These are phyloP conservation scores for Lachnellula occidentalis DNA, from an alignment of 2,329 filamentous ascomycete species.

Conservation along the genomic window DNA sequence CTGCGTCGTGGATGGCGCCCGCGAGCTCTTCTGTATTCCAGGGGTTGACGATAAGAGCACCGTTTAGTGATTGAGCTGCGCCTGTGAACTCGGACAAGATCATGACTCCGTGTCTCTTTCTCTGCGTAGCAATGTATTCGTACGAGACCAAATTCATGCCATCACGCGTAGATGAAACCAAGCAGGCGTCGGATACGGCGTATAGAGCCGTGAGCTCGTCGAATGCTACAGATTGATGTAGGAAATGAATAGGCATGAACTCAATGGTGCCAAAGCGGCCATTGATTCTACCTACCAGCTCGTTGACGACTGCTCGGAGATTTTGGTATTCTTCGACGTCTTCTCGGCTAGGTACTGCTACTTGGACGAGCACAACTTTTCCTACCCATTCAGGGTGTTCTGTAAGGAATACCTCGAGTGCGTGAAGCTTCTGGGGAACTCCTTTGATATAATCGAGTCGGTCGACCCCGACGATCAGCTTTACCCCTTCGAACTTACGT, in stretches of 20 bases:
- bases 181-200: conserved; percentile 83
- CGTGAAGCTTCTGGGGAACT: conserved; percentile 94
- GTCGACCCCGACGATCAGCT: conserved; percentile 94
- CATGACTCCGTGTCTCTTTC: conserved; percentile 85
- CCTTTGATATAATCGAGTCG: conserved; percentile 98
- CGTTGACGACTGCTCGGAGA: conserved; percentile 88
- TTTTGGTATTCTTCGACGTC: conserved; percentile 99
- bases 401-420: conserved; percentile 91
- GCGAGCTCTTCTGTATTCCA: conserved; percentile 98
- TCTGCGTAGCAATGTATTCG: conserved; percentile 94
- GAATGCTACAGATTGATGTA: conserved; percentile 92
- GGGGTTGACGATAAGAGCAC: conserved; percentile 90
- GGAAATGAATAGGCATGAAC: conserved; percentile 98
- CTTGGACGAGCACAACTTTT: conserved; percentile 92
- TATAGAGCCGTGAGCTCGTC: conserved; percentile 94
- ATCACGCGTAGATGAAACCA: conserved; percentile 92
- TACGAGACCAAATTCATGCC: conserved; percentile 99
- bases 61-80: conserved; percentile 89
- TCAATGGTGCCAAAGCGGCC: conserved; percentile 95
- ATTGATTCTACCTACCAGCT: conserved; percentile 94
- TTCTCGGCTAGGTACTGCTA: conserved; percentile 88
- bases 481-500: conserved; percentile 91
- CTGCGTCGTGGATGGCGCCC: conserved; percentile 89
- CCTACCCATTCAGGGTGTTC: conserved; percentile 98
- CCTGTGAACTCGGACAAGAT: conserved; percentile 96